Conservation (phyloP, 2,329 filamentous ascomycete genomes). For the Phialophora chinensis region DNA sequence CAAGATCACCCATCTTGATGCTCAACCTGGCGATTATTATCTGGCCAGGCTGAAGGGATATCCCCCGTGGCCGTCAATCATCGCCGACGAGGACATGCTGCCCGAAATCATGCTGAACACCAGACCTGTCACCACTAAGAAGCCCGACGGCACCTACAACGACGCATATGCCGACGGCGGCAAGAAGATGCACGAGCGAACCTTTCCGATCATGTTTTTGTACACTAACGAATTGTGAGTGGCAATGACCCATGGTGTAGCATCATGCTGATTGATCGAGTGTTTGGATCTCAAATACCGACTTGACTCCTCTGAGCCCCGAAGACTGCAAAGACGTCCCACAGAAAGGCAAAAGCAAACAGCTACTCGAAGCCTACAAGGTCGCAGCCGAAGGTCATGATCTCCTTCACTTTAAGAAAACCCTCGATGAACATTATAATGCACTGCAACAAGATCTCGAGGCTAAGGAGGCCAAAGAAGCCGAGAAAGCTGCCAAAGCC, state of each 20-base stretch:
- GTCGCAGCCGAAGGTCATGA: constrained; percentile 80
- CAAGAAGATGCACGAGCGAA: constrained; percentile 82
- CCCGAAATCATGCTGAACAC: constrained; percentile 75
- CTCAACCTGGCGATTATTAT: constrained; percentile 88
- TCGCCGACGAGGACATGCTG: constrained; percentile 94
- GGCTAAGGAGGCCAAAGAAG: constrained; percentile 69
- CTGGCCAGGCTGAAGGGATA: constrained; percentile 94
- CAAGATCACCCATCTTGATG: constrained; percentile 74
- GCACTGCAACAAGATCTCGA: constrained; percentile 63
- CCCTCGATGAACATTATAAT: constrained; percentile 67
- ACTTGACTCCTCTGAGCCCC: constrained; percentile 76
- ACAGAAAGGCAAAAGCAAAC: constrained; percentile 78
- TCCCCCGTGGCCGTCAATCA: constrained; percentile 90
- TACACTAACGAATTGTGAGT: constrained; percentile 97
- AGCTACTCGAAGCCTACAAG: constrained; percentile 76
- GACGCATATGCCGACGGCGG: constrained; percentile 87
- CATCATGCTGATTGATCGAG: constrained; percentile 56
- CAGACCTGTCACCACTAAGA: constrained; percentile 82
- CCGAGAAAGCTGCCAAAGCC: constrained; percentile 63
- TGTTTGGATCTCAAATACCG: constrained; percentile 87
- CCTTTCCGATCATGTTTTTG: constrained; percentile 94
- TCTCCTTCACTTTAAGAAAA: constrained; percentile 80
- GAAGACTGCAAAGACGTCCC: constrained; percentile 71
- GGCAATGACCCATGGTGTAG: not conserved
- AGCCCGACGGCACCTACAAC: constrained; percentile 82